Evolutionary conservation across 768 basidiomycete species (phyloP), one percentile per base, ranked within the genome.

Genomic region (Clavulina sp.): DNA sequence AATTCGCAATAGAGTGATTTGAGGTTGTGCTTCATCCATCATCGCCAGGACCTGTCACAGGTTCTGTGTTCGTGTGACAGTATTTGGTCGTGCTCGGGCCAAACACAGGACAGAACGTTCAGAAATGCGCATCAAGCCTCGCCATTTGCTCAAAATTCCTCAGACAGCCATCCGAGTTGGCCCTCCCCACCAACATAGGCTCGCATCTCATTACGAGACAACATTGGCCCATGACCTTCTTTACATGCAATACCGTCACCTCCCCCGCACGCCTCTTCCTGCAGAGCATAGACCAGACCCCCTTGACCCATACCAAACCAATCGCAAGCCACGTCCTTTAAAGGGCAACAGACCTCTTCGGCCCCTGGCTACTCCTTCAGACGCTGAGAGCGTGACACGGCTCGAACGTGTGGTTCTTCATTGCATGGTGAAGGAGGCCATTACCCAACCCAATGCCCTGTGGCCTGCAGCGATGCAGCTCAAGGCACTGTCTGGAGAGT

Each of bases 191-290:
- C 32, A 59, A 23, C 80, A 75, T 56, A 78, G 92, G 38, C 73
- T 89, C 51, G 70, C 72, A 50, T 80, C 87, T 56, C 88, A 96
- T 70, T 96, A 95, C 70, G 63, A 84, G 65, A 67, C 69, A 34
- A 81, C 89, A 5, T 72, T 97, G 54, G 77, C 77, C 21, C 83
- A 91, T 65, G 75, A 96, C 68, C 71, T 91, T 59, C 78, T 97
- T 75, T 99, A 99, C 73, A 81, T 96, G 74, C 83, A 82, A 50
- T 95, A 96, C 70, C 69, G 74, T 48, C 93, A 96, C 66, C 60
- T 57, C 29, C 54, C 58, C 18, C 62, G 33, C 49, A 52, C 30
- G 52, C 53, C 53, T 55, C 56, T 34, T 47, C 55, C 53, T 50
- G 52, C 40, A 69, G 64, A n/a, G 66, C 73, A 4, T 73, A 71